Percentiles rank a stretch among this genome's conserved stretches.
These are phyloP conservation scores for Trypanosoma avium DNA, from an alignment of 208 protist genomes.

Conservation along the genomic window DNA sequence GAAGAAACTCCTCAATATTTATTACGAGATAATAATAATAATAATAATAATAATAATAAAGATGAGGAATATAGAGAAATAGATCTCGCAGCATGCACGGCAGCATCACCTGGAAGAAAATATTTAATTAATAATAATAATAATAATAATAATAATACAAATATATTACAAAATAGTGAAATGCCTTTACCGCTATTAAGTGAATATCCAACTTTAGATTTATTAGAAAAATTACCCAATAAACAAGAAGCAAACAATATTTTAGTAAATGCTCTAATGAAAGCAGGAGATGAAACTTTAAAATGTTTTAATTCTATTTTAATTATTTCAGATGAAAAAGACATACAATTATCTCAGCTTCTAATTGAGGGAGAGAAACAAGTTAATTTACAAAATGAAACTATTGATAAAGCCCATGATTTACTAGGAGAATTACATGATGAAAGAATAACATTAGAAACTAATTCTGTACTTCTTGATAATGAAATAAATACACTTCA, in stretches of 20 bases:
- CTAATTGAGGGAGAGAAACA: constrained; percentile 15
- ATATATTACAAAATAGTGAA: too few relatives aligned
- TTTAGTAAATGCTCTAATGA: not conserved
- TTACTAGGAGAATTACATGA: constrained; percentile 12
- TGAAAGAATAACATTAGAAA: constrained; percentile 3
- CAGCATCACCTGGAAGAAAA: too few relatives aligned
- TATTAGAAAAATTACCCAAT: not conserved
- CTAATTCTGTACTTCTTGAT: not conserved
- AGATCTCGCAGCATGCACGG: too few relatives aligned
- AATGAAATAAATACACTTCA: not conserved
- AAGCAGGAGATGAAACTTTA: not conserved
- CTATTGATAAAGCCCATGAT: not conserved
- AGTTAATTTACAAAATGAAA: constrained; percentile 2
- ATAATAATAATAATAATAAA: too few relatives aligned
- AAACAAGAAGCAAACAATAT: not conserved
- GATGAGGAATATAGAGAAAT: too few relatives aligned
- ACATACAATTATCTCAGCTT: constrained; percentile 6
- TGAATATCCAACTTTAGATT: constrained; percentile 2
- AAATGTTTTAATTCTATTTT: not conserved
- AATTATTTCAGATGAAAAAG: not conserved
- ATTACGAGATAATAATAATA: too few relatives aligned
- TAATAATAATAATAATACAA: too few relatives aligned
- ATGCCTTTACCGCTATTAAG: not conserved
- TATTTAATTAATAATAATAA: too few relatives aligned
- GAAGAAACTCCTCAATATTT: too few relatives aligned